Evolutionary conservation across 805 yeast genomes (phyloP).

Genomic region (Ogataea siamensis): DNA sequence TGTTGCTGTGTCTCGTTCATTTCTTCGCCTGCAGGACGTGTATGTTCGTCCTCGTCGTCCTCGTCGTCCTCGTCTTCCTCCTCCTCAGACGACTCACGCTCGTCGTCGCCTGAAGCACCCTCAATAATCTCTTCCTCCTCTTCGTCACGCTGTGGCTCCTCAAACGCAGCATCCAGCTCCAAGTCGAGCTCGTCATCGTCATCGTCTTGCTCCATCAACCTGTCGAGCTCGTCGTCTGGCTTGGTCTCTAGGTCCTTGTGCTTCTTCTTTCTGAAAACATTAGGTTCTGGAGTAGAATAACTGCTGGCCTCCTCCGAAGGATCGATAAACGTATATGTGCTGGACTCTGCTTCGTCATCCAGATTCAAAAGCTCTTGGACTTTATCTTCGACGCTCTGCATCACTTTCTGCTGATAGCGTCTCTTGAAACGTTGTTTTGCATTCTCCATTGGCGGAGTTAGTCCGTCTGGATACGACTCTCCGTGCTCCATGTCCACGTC

Average conservation of each 20-base stretch:
- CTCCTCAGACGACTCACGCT: constrained; percentile 44
- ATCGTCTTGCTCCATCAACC: constrained; percentile 31
- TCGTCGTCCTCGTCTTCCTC: constrained; percentile 51
- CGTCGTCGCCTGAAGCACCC: constrained; percentile 45
- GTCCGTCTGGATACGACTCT: constrained; percentile 64
- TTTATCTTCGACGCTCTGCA: constrained; percentile 73
- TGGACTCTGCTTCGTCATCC: constrained; percentile 83
- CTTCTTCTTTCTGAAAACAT: constrained; percentile 22
- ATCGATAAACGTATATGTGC: constrained; percentile 72
- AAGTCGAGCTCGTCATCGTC: constrained; percentile 30
- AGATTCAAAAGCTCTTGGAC: constrained; percentile 72
- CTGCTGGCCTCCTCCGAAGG: constrained; percentile 38
- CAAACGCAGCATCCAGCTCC: constrained; percentile 24
- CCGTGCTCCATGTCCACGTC: constrained; percentile 41
- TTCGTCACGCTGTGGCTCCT: constrained; percentile 26
- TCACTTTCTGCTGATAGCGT: constrained; percentile 64
- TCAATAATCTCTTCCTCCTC: constrained; percentile 44
- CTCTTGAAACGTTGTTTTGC: constrained; percentile 71
- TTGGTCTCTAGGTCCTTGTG: constrained; percentile 20
- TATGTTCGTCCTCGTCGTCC: constrained; percentile 43
- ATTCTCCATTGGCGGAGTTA: constrained; percentile 76
- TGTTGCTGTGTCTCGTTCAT: constrained; percentile 57
- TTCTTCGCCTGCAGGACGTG: constrained; percentile 37
- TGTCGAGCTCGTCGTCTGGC: constrained; percentile 32
- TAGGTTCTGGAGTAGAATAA: constrained; percentile 28